Evolutionary conservation across 371 early-diverging fungal species (phyloP).

Genomic region (Coemansia sp.): DNA sequence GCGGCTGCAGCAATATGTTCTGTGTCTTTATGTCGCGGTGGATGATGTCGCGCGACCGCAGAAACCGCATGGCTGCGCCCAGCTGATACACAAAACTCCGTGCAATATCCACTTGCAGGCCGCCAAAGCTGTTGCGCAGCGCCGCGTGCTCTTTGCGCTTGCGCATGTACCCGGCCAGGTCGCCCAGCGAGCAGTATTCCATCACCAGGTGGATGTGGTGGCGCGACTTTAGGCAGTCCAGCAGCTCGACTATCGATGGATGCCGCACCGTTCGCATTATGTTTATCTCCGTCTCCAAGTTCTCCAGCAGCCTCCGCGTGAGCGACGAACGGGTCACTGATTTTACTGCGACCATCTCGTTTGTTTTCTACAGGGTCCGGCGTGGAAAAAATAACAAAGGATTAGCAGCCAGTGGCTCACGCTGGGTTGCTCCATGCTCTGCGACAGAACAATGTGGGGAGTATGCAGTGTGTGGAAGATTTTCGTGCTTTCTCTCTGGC

Average conservation of each 20-base stretch:
- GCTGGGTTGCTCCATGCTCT: too few relatives aligned
- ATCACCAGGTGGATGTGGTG: constrained; percentile 89
- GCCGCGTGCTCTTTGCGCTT: constrained; percentile 56
- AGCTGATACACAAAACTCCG: constrained; percentile 77
- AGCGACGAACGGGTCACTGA: constrained; percentile 81
- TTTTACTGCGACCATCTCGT: constrained; percentile 82
- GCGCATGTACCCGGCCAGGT: constrained; percentile 86
- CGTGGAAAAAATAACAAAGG: constrained; percentile 15
- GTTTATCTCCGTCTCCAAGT: constrained; percentile 88
- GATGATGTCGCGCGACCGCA: constrained; percentile 81
- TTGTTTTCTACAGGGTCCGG: constrained; percentile 51
- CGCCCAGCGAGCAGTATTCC: constrained; percentile 93
- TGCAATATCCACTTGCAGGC: constrained; percentile 74
- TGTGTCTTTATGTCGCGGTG: constrained; percentile 96
- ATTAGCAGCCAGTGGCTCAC: neutral
- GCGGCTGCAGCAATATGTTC: constrained; percentile 74
- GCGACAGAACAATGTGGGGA: too few relatives aligned
- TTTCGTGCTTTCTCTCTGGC: neutral
- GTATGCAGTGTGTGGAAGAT: neutral
- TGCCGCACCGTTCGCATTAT: constrained; percentile 84
- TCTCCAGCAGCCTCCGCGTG: constrained; percentile 83
- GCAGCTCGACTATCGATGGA: constrained; percentile 81
- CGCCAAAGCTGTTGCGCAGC: constrained; percentile 59
- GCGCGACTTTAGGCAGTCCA: constrained; percentile 75
- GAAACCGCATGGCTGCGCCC: constrained; percentile 81